These are phyloP conservation scores for Termitomyces sp. DNA, from an alignment of 768 basidiomycete genomes.

Conservation along the genomic window DNA sequence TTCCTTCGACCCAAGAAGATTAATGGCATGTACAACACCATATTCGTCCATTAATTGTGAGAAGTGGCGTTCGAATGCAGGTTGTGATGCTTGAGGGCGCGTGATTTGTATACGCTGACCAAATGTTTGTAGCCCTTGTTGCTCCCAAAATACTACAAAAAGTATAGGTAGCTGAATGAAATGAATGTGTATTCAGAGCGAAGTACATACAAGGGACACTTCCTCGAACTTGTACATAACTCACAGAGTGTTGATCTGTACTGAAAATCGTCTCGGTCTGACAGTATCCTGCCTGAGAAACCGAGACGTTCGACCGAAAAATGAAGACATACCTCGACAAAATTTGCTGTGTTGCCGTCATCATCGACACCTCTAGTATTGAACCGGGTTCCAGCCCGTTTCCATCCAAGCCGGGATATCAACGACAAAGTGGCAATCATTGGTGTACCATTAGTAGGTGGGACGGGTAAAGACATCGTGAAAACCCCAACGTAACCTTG, in stretches of 20 bases:
- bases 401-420: constrained; percentile 88
- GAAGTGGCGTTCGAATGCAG: constrained; percentile 95
- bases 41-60: constrained; percentile 84
- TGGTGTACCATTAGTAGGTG: constrained; percentile 68
- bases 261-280: constrained; percentile 90
- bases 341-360: constrained; percentile 92
- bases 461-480: constrained; percentile 71
- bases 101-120: constrained; percentile 94
- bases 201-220: constrained; percentile 82
- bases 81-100: constrained; percentile 91
- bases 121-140: constrained; percentile 92
- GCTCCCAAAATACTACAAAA: constrained; percentile 92
- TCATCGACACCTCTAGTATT: constrained; percentile 96
- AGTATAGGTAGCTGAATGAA: constrained; percentile 11
- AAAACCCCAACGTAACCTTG: constrained; percentile 92
- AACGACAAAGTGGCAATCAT: constrained; percentile 71
- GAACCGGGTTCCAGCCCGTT: constrained; percentile 94
- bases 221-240: constrained; percentile 91
- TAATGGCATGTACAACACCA: constrained; percentile 78
- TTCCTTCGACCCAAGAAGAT: constrained; percentile 88
- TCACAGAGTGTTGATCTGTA: constrained; percentile 82
- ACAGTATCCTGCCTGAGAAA: constrained; percentile 13
- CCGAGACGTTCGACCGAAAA: constrained; percentile 1
- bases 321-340: constrained; percentile 70
- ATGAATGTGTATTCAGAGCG: constrained; percentile 11